These are phyloP conservation scores for Nakazawaea populi DNA, from an alignment of 805 yeast species.

Conservation along the genomic window DNA sequence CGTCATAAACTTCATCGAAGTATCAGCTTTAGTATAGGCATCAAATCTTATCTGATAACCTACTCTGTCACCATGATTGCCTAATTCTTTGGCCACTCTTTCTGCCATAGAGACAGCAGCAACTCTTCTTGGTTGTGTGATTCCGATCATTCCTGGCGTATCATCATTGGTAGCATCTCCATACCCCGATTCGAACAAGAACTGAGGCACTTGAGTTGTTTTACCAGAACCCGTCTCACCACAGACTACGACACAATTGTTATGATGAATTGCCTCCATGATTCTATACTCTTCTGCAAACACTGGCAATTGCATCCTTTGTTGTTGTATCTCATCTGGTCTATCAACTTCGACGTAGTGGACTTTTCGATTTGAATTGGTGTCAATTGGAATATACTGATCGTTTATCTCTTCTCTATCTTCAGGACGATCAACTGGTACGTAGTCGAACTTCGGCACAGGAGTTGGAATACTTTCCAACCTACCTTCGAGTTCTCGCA, in stretches of 20 bases:
- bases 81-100: conserved; percentile 72
- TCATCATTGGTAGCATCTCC: conserved; percentile 49
- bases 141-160: conserved; percentile 93
- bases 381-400: conserved; percentile 52
- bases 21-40: conserved; percentile 53
- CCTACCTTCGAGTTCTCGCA: conserved; percentile 58
- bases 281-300: conserved; percentile 84
- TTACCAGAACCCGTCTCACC: conserved; percentile 99
- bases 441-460: conserved; percentile 47
- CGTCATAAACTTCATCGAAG: conserved; percentile 84
- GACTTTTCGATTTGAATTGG: conserved; percentile 48
- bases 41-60: conserved; percentile 84
- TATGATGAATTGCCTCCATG: conserved; percentile 93
- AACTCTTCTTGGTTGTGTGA: conserved; percentile 93
- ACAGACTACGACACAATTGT: conserved; percentile 85
- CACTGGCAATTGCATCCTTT: conserved; percentile 77
- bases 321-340: conserved; percentile 56
- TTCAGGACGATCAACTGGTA: conserved; percentile 56
- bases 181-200: conserved; percentile 87
- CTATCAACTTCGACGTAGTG: conserved; percentile 65
- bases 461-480: conserved; percentile 40
- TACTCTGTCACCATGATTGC: conserved; percentile 62
- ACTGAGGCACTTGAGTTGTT: conserved; percentile 97
- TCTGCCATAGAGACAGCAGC: conserved; percentile 91
- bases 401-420: conserved; percentile 70